Evolutionary conservation across 108 stramenopile genomes (phyloP).

Genomic region (Nitzschia putrida): DNA sequence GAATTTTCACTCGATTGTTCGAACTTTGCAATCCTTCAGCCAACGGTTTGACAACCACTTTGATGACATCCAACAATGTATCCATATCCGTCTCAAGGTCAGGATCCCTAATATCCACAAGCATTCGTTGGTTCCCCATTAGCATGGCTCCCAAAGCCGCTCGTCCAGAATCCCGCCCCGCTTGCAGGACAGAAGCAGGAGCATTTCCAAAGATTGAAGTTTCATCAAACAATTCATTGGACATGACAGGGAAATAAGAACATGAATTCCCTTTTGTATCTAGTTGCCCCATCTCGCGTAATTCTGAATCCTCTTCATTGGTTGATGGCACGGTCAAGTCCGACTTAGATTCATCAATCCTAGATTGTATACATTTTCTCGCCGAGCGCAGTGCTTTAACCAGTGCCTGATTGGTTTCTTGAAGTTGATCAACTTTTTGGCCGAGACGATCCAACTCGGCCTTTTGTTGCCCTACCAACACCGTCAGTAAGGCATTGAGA

Average conservation of each 20-base stretch:
- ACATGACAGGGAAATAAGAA: not conserved
- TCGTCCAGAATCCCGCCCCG: constrained; percentile 85
- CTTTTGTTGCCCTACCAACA: too few species aligned
- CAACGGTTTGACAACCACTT: constrained; percentile 80
- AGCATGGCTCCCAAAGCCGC: constrained; percentile 80
- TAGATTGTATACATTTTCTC: too few species aligned
- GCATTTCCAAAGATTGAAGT: constrained; percentile 85
- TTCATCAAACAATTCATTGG: constrained; percentile 59
- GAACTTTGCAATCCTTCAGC: constrained; percentile 70
- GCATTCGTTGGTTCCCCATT: constrained; percentile 85
- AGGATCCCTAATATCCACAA: constrained; percentile 90
- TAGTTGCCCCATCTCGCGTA: too few species aligned
- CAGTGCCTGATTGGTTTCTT: too few species aligned
- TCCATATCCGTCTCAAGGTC: constrained; percentile 77
- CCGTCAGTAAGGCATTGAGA: too few species aligned
- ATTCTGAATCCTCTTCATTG: too few species aligned
- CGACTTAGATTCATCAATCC: too few species aligned
- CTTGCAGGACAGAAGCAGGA: constrained; percentile 83
- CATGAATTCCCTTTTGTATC: not conserved
- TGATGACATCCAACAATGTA: constrained; percentile 82
- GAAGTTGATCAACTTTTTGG: too few species aligned
- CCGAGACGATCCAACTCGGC: too few species aligned
- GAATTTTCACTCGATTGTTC: constrained; percentile 85
- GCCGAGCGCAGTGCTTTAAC: too few species aligned
- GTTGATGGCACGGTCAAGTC: too few species aligned